These are phyloP conservation scores for Cyberlindnera saturnus DNA, from an alignment of 805 yeast species.

Conservation along the genomic window DNA sequence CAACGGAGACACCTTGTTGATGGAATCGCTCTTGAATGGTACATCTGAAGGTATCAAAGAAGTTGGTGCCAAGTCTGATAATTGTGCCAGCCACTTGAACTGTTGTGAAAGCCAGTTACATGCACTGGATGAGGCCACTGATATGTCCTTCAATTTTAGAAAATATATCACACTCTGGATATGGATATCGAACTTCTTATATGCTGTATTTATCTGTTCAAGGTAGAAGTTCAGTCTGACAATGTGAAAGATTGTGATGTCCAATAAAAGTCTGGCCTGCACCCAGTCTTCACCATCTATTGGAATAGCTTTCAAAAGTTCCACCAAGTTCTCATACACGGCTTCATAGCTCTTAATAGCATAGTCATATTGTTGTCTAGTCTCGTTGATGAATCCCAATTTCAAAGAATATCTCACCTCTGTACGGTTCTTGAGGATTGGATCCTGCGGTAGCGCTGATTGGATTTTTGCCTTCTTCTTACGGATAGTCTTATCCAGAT, in stretches of 20 bases:
- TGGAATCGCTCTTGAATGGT: conserved; percentile 26
- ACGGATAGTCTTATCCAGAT: conserved; percentile 34
- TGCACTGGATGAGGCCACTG: conserved; percentile 24
- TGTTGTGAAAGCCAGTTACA: conserved; percentile 58
- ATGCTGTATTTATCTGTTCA: conserved; percentile 53
- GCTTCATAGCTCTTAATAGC: conserved; percentile 46
- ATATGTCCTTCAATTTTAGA: conserved; percentile 25
- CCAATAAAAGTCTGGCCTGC: conserved; percentile 46
- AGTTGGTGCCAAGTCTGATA: conserved; percentile 44
- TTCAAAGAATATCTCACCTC: conserved; percentile 45
- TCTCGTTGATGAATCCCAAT: conserved; percentile 43
- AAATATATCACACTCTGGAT: conserved; percentile 42
- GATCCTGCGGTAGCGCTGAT: conserved; percentile 1
- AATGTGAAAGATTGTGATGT: conserved; percentile 56
- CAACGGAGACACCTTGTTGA: conserved; percentile 21
- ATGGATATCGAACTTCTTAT: conserved; percentile 61
- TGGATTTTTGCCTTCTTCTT: conserved; percentile 28
- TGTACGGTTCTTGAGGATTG: conserved; percentile 4
- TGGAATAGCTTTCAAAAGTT: conserved; percentile 28
- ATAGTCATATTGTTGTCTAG: conserved; percentile 40
- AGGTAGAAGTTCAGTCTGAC: conserved; percentile 53
- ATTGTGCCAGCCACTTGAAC: conserved; percentile 57
- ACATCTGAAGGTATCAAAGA: conserved; percentile 32
- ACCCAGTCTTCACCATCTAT: conserved; percentile 30
- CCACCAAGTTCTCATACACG: conserved; percentile 45